Conservation (phyloP, 257 asterid genomes). For the Ocimum tenuiflorum region DNA sequence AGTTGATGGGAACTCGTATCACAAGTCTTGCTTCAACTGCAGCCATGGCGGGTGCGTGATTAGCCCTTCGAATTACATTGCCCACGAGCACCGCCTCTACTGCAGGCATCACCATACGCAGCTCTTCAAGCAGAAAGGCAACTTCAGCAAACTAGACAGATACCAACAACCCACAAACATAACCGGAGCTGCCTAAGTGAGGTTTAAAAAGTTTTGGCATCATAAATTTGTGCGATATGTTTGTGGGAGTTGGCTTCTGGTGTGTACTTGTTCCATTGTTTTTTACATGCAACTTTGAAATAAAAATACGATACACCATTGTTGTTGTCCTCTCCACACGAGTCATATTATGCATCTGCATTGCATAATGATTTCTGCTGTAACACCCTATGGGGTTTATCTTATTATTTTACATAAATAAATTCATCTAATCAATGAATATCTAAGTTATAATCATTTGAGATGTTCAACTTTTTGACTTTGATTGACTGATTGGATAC, state of each 20-base stretch:
- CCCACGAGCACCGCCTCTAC: constrained; percentile 61
- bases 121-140: constrained; percentile 72
- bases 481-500: too few species aligned
- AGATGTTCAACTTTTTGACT: too few species aligned
- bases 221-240: too few species aligned
- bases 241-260: neutral
- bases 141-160: constrained; percentile 54
- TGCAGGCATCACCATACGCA: constrained; percentile 80
- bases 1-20: constrained; percentile 68
- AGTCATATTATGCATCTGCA: too few species aligned
- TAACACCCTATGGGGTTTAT: too few species aligned
- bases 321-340: too few species aligned
- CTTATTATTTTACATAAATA: too few species aligned
- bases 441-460: too few species aligned
- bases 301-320: neutral
- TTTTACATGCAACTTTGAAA: neutral
- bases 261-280: neutral
- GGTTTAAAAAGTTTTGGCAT: too few species aligned
- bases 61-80: constrained; percentile 71
- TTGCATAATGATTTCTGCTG: too few species aligned
- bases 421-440: too few species aligned
- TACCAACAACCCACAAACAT: constrained; percentile 29
- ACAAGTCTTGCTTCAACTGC: constrained; percentile 67
- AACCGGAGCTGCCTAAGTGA: constrained; percentile 20
- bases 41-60: constrained; percentile 70